Base-by-base conservation (phyloP, 2,329 filamentous ascomycete species). In the Trematosphaeria pertusa region DNA sequence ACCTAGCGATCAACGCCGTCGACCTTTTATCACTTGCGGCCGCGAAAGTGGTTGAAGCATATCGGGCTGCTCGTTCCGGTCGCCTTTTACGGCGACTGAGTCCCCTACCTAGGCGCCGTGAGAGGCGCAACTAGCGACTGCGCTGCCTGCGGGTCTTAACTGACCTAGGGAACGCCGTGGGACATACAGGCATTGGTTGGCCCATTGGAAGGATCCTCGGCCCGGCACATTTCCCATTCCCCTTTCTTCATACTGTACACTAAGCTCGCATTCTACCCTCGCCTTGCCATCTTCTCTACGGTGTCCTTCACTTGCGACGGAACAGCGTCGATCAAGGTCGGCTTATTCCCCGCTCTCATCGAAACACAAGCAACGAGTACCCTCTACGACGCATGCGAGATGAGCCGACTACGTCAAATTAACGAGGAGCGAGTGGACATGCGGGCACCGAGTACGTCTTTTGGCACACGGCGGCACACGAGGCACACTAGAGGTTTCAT, bases 171-270 rank as follows among this genome's bases (percentile, higher is more conserved):
- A n/a, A n/a, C n/a, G n/a, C n/a, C n/a, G n/a, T n/a, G n/a, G n/a
- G n/a, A n/a, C n/a, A n/a, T n/a, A n/a, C n/a, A n/a, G n/a, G n/a
- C n/a, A n/a, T n/a, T n/a, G n/a, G n/a, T n/a, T n/a, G n/a, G n/a
- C n/a, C n/a, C n/a, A n/a, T n/a, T n/a, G n/a, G n/a, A 35, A 18
- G 5, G 7, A 9, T 26, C 32, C 18, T 11, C 17, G 9, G 1
- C n/a, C 28, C 42, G 28, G 50, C 20, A 28, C 41, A 12, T 31
- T 41, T 26, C 37, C 39, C 42, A 17, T 45, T 48, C 35, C 22
- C 12, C 22, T 37, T 41, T 41, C 33, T 54, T 54, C 45, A 61
- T 59, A 57, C 57, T 65, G 59, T 61, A 65, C 54, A 66, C 54
- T 65, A 65, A 50, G 52, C 44, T 32, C 33, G 48, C 50, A 48